Base-by-base conservation (phyloP, 192 early-diverging fungal genomes). In the Coemansia sp. region DNA sequence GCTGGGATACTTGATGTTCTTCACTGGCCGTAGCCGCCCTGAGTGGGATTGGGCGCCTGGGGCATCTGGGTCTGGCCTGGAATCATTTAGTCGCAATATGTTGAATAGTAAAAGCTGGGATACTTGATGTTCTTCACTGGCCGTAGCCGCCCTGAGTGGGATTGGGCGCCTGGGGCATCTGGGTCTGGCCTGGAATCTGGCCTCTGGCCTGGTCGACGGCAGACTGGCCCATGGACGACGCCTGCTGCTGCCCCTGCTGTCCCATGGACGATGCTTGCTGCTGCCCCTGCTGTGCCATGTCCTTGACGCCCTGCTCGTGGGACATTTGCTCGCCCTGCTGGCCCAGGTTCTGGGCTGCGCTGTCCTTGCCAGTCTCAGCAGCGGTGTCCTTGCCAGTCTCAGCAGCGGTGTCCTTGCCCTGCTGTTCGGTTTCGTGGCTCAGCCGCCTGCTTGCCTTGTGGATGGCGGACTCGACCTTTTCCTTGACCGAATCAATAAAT, bases 401-500 rank as follows among this genome's bases (percentile, higher is more conserved):
- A 16, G 39, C 33, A 36, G 42, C 36, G 36, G 21, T 19, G 5
- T 69, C 59, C 46, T 69, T 59, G 48, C 27, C 36, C 40, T 59
- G 65, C 48, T 65, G 64, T 6, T 66, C 64, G 56, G 0, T 35
- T 41, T 69, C 39, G 63, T 75, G 73, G 67, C 78, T 81, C 59
- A 73, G 59, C 37, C 73, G 73, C 59, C 78, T 69, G 64, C 51
- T 69, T 45, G 59, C 79, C 60, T 73, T 75, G 44, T 81, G 66
- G 29, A 81, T 36, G 19, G 69, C 70, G 40, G 63, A 59, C 63
- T 75, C 67, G 48, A 76, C 63, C 79, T 81, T 81, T 51, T 70
- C 67, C 67, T 81, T 81, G 70, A 81, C 19, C 45, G 61, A 64
- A 24, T 76, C 79, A 19, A 81, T 36, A 34, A 81, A 64, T 50